These are phyloP conservation scores for Fusarium nisikadoi DNA, from an alignment of 2,329 filamentous ascomycete species.

Conservation along the genomic window DNA sequence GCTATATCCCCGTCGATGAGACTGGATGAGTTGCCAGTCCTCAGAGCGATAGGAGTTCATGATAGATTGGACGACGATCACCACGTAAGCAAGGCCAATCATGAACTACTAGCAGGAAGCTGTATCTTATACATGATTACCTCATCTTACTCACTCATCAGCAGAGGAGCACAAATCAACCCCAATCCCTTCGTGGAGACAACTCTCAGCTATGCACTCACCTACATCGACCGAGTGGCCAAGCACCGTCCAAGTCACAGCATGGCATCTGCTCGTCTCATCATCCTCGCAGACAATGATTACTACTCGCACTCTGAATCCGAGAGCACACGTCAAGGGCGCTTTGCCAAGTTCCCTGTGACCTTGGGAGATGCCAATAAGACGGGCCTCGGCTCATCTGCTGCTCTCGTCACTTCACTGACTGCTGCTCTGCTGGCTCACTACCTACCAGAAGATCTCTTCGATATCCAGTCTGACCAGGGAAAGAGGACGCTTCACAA, in stretches of 20 bases:
- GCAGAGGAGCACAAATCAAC: slow-evolving; percentile 58
- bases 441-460: slow-evolving; percentile 70
- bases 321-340: slow-evolving; percentile 48
- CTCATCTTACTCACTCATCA: slow-evolving; percentile 29
- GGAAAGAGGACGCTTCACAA: slow-evolving; percentile 81
- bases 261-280: slow-evolving; percentile 77
- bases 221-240: slow-evolving; percentile 72
- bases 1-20: not conserved
- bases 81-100: slow-evolving; percentile 1
- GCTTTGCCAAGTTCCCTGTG: slow-evolving; percentile 83
- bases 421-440: slow-evolving; percentile 80
- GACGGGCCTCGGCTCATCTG: slow-evolving; percentile 94
- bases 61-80: slow-evolving; percentile 2
- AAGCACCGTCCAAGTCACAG: slow-evolving; percentile 53
- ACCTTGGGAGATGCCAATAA: slow-evolving; percentile 85
- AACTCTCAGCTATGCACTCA: slow-evolving; percentile 86
- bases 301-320: slow-evolving; percentile 81
- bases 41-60: not conserved
- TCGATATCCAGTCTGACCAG: slow-evolving; percentile 65
- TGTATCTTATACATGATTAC: not conserved
- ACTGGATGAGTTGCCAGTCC: not conserved
- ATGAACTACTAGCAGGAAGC: not conserved
- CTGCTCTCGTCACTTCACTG: slow-evolving; percentile 90
- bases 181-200: slow-evolving; percentile 92
- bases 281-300: slow-evolving; percentile 92